Evolutionary conservation across 106 monocot species (phyloP), one percentile per base, ranked within the genome.

Genomic region (Cymbidium sinense): DNA sequence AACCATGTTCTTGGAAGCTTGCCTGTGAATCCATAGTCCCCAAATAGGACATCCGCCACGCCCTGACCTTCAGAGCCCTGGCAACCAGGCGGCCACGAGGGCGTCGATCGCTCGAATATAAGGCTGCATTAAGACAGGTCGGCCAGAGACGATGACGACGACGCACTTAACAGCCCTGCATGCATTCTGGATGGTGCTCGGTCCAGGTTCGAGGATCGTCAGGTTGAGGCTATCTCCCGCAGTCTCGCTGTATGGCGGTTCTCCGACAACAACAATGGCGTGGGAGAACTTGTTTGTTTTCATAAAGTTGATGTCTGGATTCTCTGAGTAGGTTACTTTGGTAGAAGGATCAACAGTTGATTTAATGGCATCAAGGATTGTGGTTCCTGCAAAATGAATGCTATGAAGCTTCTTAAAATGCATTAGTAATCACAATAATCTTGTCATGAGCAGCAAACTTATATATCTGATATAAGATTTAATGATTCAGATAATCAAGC

Each of bases 31-130:
- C 89, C 89, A 78, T 89, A 86, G 76, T 95, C 94, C 17, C 91
- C 94, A 74, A 91, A 95, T 2, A 95, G 79, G 5, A 89, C 79
- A 77, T 95, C 94, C 19, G 91, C 81, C 1, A 95, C 82, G 17
- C 89, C 91, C 47, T 82, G 87, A 30, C 87, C 94, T 83, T 95
- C 94, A 0, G 85, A 71, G n/a, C 12, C 93, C 93, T 0, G 94
- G 94, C 8, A 95, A 86, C 94, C 91, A 95, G 10, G 91, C 94
- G 20, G 91, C 94, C 27, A 95, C 84, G 27, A 91, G 82, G 27
- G 87, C 87, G 28, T 91, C 94, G 17, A 95, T 87, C 35, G 35
- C 25, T 0, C 23, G 19, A 7, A 89, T 19, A 28, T 91, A 85
- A 0, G 91, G 87, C 47, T 91, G 82, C 21, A 94, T 82, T 17